Base-by-base conservation (phyloP, 139 green algal species). In the Eudorina sp. region DNA sequence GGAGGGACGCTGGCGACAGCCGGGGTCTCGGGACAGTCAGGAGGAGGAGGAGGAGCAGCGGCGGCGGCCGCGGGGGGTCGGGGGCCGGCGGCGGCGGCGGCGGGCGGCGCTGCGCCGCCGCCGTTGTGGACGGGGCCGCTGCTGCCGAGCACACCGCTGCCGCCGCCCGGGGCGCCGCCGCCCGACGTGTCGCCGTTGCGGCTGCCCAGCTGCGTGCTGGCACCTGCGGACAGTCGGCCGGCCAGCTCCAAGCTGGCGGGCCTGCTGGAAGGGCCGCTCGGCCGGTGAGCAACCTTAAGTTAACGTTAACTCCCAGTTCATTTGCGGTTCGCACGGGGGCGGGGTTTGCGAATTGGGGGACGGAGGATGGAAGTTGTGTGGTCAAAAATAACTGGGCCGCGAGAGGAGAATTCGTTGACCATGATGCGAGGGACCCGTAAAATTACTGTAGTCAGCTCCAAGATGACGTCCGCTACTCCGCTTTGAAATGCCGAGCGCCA, bases 101-200 rank as follows among this genome's bases (percentile, higher is more conserved):
- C 38, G 38, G 40, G 23, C 38, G 38, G 27, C 41, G 27, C 34
- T 51, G 36, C 36, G 29, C 36, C 69, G 69, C 40, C 27, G 53
- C 53, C 53, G 40, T 23, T 74, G 53, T 85, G 78, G 78, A 58
- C 38, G 38, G 55, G 78, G 8, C 78, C 55, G 27, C 78, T 60
- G 40, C 78, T 85, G 78, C 78, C 78, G 1, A 55, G 78, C 78
- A 85, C 78, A 0, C 78, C 78, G 16, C 55, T 85, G 36, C 55
- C 78, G 27, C 27, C 78, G 41, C 78, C 78, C 4, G 78, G 14
- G 9, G 53, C 38, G 40, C 27, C 55, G 19, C 78, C 78, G 21
- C 78, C 55, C 4, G 40, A 75, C 38, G 66, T 46, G 66, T 25
- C 36, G 6, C 66, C 66, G 6, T 6, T 75, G 31, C 66, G 31